A percentile compares a stretch with the other conserved stretches of the same genome.
Conservation (phyloP, 495 filamentous ascomycete genomes). For the Gamarada debralockiae region DNA sequence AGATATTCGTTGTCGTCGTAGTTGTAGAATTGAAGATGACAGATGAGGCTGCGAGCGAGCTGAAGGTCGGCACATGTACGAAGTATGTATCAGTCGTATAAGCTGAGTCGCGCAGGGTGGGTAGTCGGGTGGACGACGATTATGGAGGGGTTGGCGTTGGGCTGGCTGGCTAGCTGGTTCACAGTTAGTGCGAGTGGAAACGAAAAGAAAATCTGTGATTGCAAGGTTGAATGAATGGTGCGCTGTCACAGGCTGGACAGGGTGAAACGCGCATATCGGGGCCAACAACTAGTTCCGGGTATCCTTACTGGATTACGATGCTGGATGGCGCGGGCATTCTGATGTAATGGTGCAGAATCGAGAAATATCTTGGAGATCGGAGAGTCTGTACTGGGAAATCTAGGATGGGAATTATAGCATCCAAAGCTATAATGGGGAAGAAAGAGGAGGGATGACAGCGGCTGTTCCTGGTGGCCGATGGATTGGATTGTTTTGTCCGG, state of each 20-base stretch:
- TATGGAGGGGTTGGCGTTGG: conserved; percentile 16
- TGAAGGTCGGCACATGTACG: not conserved
- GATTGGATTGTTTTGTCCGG: too few relatives aligned
- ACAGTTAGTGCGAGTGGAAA: not conserved
- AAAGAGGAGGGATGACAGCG: too few relatives aligned
- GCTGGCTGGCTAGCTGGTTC: conserved; percentile 4
- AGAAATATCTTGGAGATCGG: not conserved
- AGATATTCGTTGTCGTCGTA: too few relatives aligned
- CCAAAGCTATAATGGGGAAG: too few relatives aligned
- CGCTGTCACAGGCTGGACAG: conserved; percentile 20
- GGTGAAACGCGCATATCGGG: conserved; percentile 4
- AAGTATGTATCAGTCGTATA: too few relatives aligned
- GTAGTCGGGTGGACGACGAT: conserved; percentile 16
- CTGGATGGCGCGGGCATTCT: conserved; percentile 1
- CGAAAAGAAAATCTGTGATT: not conserved
- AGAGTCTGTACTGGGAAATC: conserved; percentile 14
- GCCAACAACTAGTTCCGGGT: conserved; percentile 1
- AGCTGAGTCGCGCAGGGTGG: not conserved
- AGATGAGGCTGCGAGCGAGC: conserved; percentile 4
- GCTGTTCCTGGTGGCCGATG: too few relatives aligned
- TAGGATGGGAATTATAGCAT: conserved; percentile 15
- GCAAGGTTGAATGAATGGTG: conserved; percentile 10
- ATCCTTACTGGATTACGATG: not conserved
- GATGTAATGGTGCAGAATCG: conserved; percentile 19
- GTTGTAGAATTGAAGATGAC: not conserved